Conservation (phyloP, 805 yeast species). For the Barnettozyma californica region DNA sequence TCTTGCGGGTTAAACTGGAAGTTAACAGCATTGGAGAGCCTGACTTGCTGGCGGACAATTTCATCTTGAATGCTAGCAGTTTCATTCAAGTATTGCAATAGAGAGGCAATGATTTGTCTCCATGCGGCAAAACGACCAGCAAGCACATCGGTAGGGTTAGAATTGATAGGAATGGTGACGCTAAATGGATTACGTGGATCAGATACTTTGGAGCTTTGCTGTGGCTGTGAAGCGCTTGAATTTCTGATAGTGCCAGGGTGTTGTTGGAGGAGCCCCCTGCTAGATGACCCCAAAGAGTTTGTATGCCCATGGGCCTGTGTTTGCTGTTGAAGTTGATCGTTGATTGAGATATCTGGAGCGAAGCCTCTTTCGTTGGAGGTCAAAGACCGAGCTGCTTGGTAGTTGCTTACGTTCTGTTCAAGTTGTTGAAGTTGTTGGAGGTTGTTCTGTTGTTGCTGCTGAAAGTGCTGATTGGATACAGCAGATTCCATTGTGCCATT, state of each 20-base stretch:
- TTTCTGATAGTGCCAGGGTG: slow-evolving; percentile 10
- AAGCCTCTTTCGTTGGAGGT: slow-evolving; percentile 30
- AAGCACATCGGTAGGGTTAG: slow-evolving; percentile 82
- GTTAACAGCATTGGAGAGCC: slow-evolving; percentile 73
- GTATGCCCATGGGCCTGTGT: slow-evolving; percentile 1
- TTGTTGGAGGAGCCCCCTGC: slow-evolving; percentile 3
- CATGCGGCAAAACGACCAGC: slow-evolving; percentile 83
- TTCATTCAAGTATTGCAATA: slow-evolving; percentile 72
- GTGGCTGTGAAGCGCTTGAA: background rate
- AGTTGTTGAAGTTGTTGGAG: slow-evolving; percentile 41
- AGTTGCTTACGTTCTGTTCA: slow-evolving; percentile 33
- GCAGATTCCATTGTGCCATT: slow-evolving; percentile 34
- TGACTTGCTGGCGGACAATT: slow-evolving; percentile 71
- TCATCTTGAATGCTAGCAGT: slow-evolving; percentile 85
- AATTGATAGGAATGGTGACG: slow-evolving; percentile 48
- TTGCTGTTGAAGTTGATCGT: slow-evolving; percentile 13
- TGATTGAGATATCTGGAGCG: slow-evolving; percentile 12
- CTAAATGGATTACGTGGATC: slow-evolving; percentile 47
- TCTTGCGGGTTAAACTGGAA: slow-evolving; percentile 29
- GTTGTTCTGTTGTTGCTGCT: slow-evolving; percentile 39
- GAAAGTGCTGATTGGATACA: slow-evolving; percentile 33
- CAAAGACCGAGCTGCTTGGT: slow-evolving; percentile 39
- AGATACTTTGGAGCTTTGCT: background rate
- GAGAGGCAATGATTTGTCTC: slow-evolving; percentile 72
- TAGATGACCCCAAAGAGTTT: slow-evolving; percentile 6